Evolutionary conservation across 176 grass and related monocot genomes (phyloP), one percentile per base, ranked within the genome.

Genomic region (Oryza rufipogon): DNA sequence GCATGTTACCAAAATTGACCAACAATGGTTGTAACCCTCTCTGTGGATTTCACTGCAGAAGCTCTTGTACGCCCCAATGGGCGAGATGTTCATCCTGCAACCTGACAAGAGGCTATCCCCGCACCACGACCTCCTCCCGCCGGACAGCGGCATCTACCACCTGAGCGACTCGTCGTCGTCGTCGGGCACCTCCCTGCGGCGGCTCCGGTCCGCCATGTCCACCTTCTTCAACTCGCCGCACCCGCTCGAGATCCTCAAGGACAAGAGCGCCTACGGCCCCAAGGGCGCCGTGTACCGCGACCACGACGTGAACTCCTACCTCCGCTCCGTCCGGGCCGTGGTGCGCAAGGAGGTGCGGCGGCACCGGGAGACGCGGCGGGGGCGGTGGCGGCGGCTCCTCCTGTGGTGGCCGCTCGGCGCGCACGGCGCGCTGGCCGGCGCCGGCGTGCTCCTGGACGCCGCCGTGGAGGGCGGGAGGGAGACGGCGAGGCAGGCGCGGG

Each of bases 191-290:
- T 88, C 91, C 4, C 71, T 66, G 74, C 60, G 87, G 10, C 74
- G 87, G 11, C 64, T 95, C 46, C 83, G 83, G 30, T 92, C 91
- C 0, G 96, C 96, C 38, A n/a, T 82, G 17, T 90, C 74, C 4
- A 84, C 96, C 16, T 98, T 98, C 91, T 52, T 98, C 42, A 98
- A 98, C 81, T 92, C 96, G 30, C 93, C 93, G 0, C 96, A 98
- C 75, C 96, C 96, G 33, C 89, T 95, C 26, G 93, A 98, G 85
- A 95, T 95, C 73, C 82, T 98, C 75, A 95, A 87, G 51, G 91
- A 95, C 60, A 65, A 89, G 9, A 63, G 80, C 45, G 93, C 96
- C 10, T 98, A 98, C 36, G 93, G 96, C 0, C 82, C 96, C 39
- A 79, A 85, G 60, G 96, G 96, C 11, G 64, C 91, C 14, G 87